Base-by-base conservation (phyloP, 306 rosid genomes). In the Begonia masoniana region DNA sequence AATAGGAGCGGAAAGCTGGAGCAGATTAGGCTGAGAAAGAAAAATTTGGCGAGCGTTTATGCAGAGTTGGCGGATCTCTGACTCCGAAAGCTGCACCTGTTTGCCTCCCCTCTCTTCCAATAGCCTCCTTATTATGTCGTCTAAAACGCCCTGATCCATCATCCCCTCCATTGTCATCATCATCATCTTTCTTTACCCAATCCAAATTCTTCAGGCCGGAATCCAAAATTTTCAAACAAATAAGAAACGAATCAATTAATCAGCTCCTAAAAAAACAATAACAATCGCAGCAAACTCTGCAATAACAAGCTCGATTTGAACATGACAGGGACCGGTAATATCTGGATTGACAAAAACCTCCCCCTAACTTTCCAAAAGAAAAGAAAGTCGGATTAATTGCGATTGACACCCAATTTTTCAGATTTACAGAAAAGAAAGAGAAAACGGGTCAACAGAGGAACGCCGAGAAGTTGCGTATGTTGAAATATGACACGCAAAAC, bases 31-130 rank as follows among this genome's bases (percentile, higher is more conserved):
- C 53, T 92, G 84, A 47, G 99, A 74, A 57, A 92, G 95, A 74
- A 92, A 87, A 60, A 87, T 81, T 71, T 81, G 96, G 57, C 89
- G 72, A 17, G 99, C 89, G 74, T 83, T 83, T 77, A 92, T 83
- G 71, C 96, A 92, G 51, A 92, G 95, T 66, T 83, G 96, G 61
- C 99, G 96, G 78, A 92, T 83, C 86, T 92, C 99, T 13, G 80
- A 87, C 68, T 92, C 99, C 10, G 88, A 86, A 9, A 92, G 93
- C 79, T 87, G 88, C 2, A 92, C 99, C 69, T 87, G 99, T 59
- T 87, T 92, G 0, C 89, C 91, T 13, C 93, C 89, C 62, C 64
- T 83, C 4, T 96, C 96, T 61, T 86, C 95, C 43, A 86, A 63
- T 10, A 92, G 66, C 77, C 99, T 83, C 59, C 87, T 74, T 17